Base-by-base conservation (phyloP, 768 basidiomycete species). In the Amyloporia xantha region DNA sequence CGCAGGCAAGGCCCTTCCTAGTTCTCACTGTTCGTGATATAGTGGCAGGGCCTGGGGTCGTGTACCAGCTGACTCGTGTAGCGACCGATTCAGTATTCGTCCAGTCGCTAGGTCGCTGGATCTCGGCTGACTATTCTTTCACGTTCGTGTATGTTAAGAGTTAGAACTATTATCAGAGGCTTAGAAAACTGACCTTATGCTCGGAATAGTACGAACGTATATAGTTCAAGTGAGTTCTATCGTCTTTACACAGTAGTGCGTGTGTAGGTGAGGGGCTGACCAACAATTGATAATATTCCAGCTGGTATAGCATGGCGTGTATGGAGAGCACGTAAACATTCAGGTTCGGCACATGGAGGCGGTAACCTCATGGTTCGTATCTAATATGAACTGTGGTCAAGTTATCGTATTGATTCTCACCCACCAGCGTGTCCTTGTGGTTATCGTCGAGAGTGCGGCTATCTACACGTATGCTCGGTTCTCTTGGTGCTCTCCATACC, bases 391-490 rank as follows among this genome's bases (percentile, higher is more conserved):
- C n/a, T 4, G 12, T 21, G 7, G 25, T 41, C 40, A 20, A 38
- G 5, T 15, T 38, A 24, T 5, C 15, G 6, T 21, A 19, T 41
- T 41, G n/a, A n/a, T n/a, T n/a, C 42, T 5, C 38, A 39, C 38
- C 21, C 26, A 13, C 42, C 30, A 43, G 42, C n/a, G 26, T 5
- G 23, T 43, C 26, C 42, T 43, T 43, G 23, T 26, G 6, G 28
- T 19, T 6, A 43, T 43, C 24, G 42, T 26, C 9, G 23, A 43
- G 42, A 43, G 42, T 43, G 42, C 42, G 17, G 42, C 42, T n/a
- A 13, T 43, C 23, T 28, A 43, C 24, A 43, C 42, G 42, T 43
- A 25, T 12, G 42, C 30, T 15, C 28, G 12, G 3, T 42, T 19
- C 10, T 3, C 42, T 24, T 25, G 3, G 30, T 25, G 42, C 42